phyloP scores from a whole-genome alignment of 2,329 filamentous ascomycete genomes.

The Graphiopsis chlorocephala region DNA sequence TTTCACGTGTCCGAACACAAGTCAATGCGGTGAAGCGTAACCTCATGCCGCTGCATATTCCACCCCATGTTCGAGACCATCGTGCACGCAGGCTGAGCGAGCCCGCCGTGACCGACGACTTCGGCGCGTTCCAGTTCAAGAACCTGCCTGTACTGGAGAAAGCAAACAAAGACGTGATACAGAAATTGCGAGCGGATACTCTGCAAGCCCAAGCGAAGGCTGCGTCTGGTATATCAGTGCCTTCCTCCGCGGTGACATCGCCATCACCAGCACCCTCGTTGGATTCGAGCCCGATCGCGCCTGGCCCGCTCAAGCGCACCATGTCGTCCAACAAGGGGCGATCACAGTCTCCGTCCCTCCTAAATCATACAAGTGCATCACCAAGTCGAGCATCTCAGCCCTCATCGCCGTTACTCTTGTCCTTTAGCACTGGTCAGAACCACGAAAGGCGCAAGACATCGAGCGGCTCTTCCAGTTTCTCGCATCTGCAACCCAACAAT shows the following conservation, averaged over 20 bases:
- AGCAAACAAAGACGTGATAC: conserved; percentile 97
- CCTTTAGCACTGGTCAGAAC: conserved; percentile 83
- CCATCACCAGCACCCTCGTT: conserved; percentile 62
- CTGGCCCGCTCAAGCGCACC: conserved; percentile 76
- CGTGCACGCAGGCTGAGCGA: conserved; percentile 87
- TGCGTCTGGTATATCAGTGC: conserved; percentile 38
- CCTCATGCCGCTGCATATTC: conserved; percentile 92
- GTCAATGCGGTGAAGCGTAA: conserved; percentile 83
- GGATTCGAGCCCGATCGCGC: conserved; percentile 80
- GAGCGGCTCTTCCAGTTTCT: conserved; percentile 79
- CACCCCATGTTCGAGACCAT: conserved; percentile 88
- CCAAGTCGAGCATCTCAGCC: conserved; percentile 81
- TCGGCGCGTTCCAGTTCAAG: conserved; percentile 95
- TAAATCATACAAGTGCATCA: conserved; percentile 78
- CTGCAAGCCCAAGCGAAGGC: conserved; percentile 65
- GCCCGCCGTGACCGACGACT: conserved; percentile 84
- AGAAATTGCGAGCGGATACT: conserved; percentile 89
- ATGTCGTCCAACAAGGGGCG: conserved; percentile 80
- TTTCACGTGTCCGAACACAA: conserved; percentile 84
- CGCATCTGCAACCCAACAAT: conserved; percentile 59
- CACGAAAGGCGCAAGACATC: conserved; percentile 88
- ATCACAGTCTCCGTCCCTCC: conserved; percentile 79
- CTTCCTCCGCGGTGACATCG: conserved; percentile 45
- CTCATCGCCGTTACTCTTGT: conserved; percentile 89
- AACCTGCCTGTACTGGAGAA: conserved; percentile 95